Evolutionary conservation across 176 grass and related monocot genomes (phyloP), one percentile per base, ranked within the genome.

Genomic region (Tillandsia leiboldiana): DNA sequence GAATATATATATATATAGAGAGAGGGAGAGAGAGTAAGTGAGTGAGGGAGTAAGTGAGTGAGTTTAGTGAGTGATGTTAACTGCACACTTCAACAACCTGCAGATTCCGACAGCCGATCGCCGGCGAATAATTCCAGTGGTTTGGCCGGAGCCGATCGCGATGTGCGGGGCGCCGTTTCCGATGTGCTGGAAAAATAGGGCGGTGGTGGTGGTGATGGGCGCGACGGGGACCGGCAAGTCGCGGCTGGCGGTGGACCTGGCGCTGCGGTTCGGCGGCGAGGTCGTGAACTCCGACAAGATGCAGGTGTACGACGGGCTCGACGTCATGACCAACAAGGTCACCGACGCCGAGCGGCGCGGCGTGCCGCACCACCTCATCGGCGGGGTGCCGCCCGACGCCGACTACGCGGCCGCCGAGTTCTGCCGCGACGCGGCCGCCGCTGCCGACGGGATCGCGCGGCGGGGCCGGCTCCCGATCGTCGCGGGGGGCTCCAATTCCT

Each of bases 231-330:
- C 81, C 0, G 85, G 85, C 24, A 88, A 88, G 65, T 83, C 85
- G 0, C 69, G 80, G 11, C 81, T 88, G 4, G 85, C 81, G 20
- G 68, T 88, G 20, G 77, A 88, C 66, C 73, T 83, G 1, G 73
- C 85, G 8, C 49, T 72, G 3, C 48, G 2, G 10, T 84, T 84
- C 65, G 70, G 53, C 78, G 86, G 86, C 50, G 81, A 88, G 81
- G 74, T 88, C 3, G 80, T 88, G 66, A 88, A 88, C 59, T 70
- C 86, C 3, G 86, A 88, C 77, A 88, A 88, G 74, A 81, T 84
- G 47, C 81, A 88, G 74, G 1, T 81, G 2, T 66, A 81, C 62
- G 17, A 2, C 0, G 84, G 80, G 9, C 67, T 87, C 10, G 80
- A 83, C 23, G 80, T 87, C 63, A 72, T 70, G 7, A 83, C 85